A percentile compares a stretch with the other conserved stretches of the same genome.
Evolutionary conservation across 2,329 filamentous ascomycete genomes (phyloP).

Genomic region (Aureobasidium leucospermi): DNA sequence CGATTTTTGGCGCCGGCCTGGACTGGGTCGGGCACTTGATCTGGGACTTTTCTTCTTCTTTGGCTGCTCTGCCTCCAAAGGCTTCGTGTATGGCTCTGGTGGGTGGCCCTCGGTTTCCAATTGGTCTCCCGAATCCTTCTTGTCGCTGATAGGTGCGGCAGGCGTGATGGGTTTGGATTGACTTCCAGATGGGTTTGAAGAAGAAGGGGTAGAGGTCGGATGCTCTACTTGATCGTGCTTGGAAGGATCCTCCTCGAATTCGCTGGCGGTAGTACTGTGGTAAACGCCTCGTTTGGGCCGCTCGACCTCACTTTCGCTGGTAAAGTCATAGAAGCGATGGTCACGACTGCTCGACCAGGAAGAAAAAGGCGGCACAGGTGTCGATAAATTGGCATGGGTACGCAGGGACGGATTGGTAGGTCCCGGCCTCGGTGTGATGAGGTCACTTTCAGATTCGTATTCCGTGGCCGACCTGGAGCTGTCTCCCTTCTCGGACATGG

Average conservation of each 20-base stretch:
- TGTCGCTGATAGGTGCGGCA: neutral
- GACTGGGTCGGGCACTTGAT: neutral
- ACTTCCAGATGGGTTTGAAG: neutral
- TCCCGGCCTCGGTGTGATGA: conserved; percentile 28
- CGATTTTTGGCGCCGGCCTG: neutral
- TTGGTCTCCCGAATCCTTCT: neutral
- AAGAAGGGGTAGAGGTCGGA: neutral
- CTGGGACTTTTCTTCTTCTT: conserved; percentile 1
- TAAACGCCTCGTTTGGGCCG: conserved; percentile 10
- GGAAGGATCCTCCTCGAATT: conserved; percentile 5
- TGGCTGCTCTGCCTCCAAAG: neutral
- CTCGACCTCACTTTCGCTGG: conserved; percentile 14
- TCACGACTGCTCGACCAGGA: conserved; percentile 12
- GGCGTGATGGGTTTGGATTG: neutral
- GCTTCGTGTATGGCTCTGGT: neutral
- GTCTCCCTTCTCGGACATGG: conserved; percentile 22
- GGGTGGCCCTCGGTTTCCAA: neutral
- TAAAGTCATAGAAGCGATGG: conserved; percentile 15
- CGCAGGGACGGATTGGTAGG: conserved; percentile 24
- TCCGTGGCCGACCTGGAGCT: conserved; percentile 20
- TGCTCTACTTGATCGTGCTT: neutral
- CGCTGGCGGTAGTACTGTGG: conserved; percentile 10
- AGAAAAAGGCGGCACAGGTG: conserved; percentile 14
- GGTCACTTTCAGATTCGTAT: conserved; percentile 24
- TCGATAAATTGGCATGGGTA: conserved; percentile 21